Evolutionary conservation across 2,329 filamentous ascomycete species (phyloP), one percentile per base, ranked within the genome.

Genomic region (Zopfia rhizophila): DNA sequence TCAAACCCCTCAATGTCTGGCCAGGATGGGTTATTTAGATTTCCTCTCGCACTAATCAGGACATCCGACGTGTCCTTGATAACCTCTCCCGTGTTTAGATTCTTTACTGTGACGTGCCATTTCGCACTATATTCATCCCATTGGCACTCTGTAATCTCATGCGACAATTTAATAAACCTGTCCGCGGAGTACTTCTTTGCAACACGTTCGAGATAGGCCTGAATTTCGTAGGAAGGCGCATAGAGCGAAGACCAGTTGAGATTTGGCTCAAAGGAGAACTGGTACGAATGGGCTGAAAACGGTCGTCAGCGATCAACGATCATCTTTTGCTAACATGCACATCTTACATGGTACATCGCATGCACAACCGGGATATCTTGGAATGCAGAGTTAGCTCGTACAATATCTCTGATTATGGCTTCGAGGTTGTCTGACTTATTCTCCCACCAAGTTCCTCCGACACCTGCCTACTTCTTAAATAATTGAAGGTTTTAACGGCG

Each of bases 201-300:
- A 3, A 68, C 66, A 5, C 53, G 38, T 28, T 68, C 66, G 3
- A 74, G 60, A 32, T 73, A 73, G 3, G 59, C 58, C 45, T 69
- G 68, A n/a, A 74, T 74, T 38, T 74, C 72, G 3, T 38, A 35
- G 2, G 67, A 56, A 1, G 74, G 72, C 0, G 73, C 70, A 33
- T 76, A 76, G 7, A 75, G 56, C 1, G 66, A 61, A 1, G 68
- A 72, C 74, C 73, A 76, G 28, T 71, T 61, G 5, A 55, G 67
- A 32, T 75, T 75, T 1, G 73, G 72, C 38, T 73, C 72, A 50
- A 76, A 76, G 1, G 70, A 69, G 48, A 70, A 76, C 54, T 75
- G 72, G 43, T 75, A 76, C 0, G 72, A 74, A 46, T 75, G 71
- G 31, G 70, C 64, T 68, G 33, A n/a, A 24, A 11, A 24, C 24